Base-by-base conservation (phyloP, 768 basidiomycete species). In the Phylloporus sp. region DNA sequence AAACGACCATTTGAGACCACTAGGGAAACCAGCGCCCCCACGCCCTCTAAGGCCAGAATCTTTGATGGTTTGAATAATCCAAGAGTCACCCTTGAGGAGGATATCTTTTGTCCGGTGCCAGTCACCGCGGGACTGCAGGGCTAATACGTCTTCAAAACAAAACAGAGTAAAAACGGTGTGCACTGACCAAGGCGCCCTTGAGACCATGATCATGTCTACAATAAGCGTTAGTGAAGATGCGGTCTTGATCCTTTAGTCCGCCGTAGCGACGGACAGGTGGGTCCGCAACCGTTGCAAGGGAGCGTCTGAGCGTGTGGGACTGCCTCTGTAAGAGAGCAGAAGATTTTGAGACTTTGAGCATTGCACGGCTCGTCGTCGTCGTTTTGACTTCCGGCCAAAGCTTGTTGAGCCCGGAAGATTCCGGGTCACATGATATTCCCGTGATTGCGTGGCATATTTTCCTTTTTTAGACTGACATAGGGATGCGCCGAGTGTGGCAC, bases 81-180 rank as follows among this genome's bases (percentile, higher is more conserved):
- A 99, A 7, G 84, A 80, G 73, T 99, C 95, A 45, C 95, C 95
- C 68, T 98, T 99, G 50, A 85, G 73, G 28, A 98, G 58, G 60
- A 99, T 95, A 54, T 98, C 95, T 72, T 98, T 99, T 55, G 95
- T 99, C 57, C 82, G 81, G 70, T 98, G 95, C 95, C 95, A 99
- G 75, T 99, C 95, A 10, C 95, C 95, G 41, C 95, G 87, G 38
- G 88, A 80, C 90, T 95, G 55, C 16, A 45, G 26, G 6, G 23
- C 27, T 16, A 6, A 20, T 40, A 52, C 52, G 20, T 39, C 45
- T 54, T 43, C 5, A 10, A 6, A 7, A 22, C 1, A n/a, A 6
- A 10, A 2, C 1, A 6, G 11, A 27, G 3, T 18, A 18, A 3
- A 18, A 3, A 28, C 7, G 1, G 34, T 10, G 7, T 31, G 26